Evolutionary conservation across 2,329 filamentous ascomycete genomes (phyloP), one percentile per base, ranked within the genome.

Genomic region (Trichoderma sp.): DNA sequence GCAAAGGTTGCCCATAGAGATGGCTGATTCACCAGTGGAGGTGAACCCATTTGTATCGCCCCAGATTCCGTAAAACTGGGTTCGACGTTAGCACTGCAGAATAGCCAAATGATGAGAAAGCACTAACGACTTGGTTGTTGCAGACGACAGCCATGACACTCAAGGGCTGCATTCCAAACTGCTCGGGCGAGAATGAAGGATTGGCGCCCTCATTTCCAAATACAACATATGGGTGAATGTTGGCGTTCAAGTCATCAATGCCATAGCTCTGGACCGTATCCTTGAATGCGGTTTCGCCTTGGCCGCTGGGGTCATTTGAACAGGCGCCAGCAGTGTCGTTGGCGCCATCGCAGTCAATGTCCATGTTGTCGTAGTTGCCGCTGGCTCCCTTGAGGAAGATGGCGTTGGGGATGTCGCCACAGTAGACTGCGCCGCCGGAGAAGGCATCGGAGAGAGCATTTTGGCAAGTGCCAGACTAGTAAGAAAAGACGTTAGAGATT

Each of bases 21-120:
- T 81, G 5, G 83, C 83, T 0, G 83, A 80, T 71, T 88, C 86
- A 33, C 86, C 85, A 13, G 75, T 72, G 5, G 80, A 79, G 58
- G 82, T 81, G 49, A 80, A 83, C 33, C 84, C 86, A 69, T 88
- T 87, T 21, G 82, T 84, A 73, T 88, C 85, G n/a, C 85, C 86
- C 85, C 84, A 87, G 61, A 88, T 76, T 5, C 84, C 85, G 72
- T 87, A 88, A 69, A 65, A 60, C 69, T 70, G 16, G 2, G 11
- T 11, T 40, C 14, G 6, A 55, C 19, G 24, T 70, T 21, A 68
- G 43, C 11, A 13, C 7, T 21, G n/a, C 47, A 49, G 1, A 21
- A 24, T 24, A 5, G 8, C 19, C 2, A 4, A 13, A 14, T 13
- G 6, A 19, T 24, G n/a, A 52, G 14, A n/a, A 10, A n/a, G 10